Percentiles rank a stretch among this genome's conserved stretches.
These are phyloP conservation scores for Polychaeton citri DNA, from an alignment of 2,329 filamentous ascomycete genomes.

Conservation along the genomic window DNA sequence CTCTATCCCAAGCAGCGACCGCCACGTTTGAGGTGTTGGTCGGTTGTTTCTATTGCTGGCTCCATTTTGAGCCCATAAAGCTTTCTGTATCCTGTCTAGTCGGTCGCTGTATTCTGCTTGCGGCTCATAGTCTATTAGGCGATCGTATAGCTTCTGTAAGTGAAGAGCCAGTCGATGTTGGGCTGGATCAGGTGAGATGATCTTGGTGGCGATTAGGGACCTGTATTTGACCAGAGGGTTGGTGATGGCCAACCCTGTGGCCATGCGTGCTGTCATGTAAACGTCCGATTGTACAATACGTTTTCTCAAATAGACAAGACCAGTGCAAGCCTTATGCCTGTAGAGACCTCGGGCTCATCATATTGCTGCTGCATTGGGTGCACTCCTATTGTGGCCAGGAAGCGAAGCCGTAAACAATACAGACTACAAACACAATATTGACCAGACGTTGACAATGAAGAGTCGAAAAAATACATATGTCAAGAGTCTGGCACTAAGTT, in stretches of 20 bases:
- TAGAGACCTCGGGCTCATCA: too few species aligned
- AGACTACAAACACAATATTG: too few species aligned
- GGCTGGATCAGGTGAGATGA: conserved; percentile 51
- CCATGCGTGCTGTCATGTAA: too few species aligned
- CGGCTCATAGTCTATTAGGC: conserved; percentile 67
- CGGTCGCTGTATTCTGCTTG: conserved; percentile 54
- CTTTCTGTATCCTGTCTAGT: conserved; percentile 41
- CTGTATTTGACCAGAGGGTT: conserved; percentile 69
- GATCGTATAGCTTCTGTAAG: conserved; percentile 61
- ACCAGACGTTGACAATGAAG: too few species aligned
- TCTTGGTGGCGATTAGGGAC: conserved; percentile 52
- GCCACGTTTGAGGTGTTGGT: conserved; percentile 28
- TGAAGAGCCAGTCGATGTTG: conserved; percentile 45
- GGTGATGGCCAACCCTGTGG: conserved; percentile 31
- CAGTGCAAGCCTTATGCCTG: too few species aligned
- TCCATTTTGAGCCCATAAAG: conserved; percentile 6
- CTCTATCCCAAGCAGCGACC: conserved; percentile 38
- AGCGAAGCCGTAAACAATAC: too few species aligned
- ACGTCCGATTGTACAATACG: too few species aligned
- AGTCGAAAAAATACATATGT: too few species aligned
- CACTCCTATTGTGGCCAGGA: too few species aligned
- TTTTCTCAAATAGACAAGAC: too few species aligned
- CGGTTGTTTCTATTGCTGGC: background rate
- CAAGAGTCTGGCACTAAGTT: too few species aligned
- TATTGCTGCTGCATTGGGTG: too few species aligned